A percentile compares a stretch with the other conserved stretches of the same genome.
Conservation (phyloP, 345 rosid species). For the Chamaenerion angustifolium region DNA sequence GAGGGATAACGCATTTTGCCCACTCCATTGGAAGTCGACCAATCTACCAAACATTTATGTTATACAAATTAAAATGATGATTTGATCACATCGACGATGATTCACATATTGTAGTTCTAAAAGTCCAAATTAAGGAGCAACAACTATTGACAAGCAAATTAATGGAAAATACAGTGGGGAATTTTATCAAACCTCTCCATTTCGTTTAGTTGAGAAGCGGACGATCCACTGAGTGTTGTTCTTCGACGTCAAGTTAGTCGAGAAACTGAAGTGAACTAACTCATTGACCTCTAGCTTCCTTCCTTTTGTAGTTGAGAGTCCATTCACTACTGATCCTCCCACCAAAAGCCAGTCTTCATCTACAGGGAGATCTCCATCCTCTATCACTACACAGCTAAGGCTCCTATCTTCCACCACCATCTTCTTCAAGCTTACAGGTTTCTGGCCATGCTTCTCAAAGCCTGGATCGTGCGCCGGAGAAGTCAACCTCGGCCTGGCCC, state of each 20-base stretch:
- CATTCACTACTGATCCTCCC: slow-evolving; percentile 43
- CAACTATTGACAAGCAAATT: neutral
- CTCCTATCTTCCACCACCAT: slow-evolving; percentile 9
- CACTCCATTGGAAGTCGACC: slow-evolving; percentile 55
- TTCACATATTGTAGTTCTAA: neutral
- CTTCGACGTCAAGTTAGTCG: slow-evolving; percentile 3
- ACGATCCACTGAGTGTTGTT: slow-evolving; percentile 28
- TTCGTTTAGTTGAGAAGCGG: slow-evolving; percentile 44
- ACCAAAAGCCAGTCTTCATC: slow-evolving; percentile 45
- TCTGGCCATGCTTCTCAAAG: neutral
- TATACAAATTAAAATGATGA: neutral
- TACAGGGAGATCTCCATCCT: slow-evolving; percentile 34
- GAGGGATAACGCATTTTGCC: slow-evolving; percentile 33
- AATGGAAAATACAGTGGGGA: neutral
- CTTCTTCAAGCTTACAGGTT: slow-evolving; percentile 9
- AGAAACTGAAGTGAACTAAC: slow-evolving; percentile 33
- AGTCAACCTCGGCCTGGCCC: neutral
- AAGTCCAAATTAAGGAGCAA: neutral
- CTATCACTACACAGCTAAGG: slow-evolving; percentile 16
- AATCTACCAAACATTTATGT: slow-evolving; percentile 15
- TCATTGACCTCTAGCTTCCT: slow-evolving; percentile 39
- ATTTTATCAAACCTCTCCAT: slow-evolving; percentile 31
- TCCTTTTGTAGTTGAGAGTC: slow-evolving; percentile 45
- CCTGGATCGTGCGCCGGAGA: neutral
- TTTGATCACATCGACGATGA: neutral